Percentiles rank a stretch among this genome's conserved stretches.
Conservation (phyloP, 768 basidiomycete species). For the Amanita muscaria region DNA sequence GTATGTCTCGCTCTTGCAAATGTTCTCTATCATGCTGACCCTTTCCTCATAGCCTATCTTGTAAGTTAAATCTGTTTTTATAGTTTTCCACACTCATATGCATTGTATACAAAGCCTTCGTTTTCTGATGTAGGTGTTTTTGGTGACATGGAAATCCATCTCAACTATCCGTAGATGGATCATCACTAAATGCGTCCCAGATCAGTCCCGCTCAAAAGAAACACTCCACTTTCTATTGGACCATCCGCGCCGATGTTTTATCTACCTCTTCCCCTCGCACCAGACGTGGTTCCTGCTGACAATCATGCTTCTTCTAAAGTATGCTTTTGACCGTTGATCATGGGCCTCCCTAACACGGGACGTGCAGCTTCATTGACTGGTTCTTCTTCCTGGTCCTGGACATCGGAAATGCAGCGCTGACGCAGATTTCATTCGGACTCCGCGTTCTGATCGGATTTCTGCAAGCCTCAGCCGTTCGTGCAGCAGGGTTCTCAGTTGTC, state of each 20-base stretch:
- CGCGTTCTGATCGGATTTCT: slow-evolving; percentile 68
- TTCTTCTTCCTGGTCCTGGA: slow-evolving; percentile 85
- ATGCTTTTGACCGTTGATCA: neutral
- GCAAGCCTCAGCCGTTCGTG: slow-evolving; percentile 75
- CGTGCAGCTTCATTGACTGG: slow-evolving; percentile 72
- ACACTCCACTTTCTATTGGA: slow-evolving; percentile 89
- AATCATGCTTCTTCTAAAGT: slow-evolving; percentile 37
- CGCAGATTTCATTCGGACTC: slow-evolving; percentile 58
- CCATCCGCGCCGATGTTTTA: slow-evolving; percentile 87
- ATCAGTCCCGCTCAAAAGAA: slow-evolving; percentile 54
- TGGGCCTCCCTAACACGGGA: neutral
- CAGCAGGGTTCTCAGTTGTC: slow-evolving; percentile 83
- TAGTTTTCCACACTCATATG: neutral
- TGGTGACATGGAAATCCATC: slow-evolving; percentile 3
- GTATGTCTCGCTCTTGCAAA: slow-evolving; percentile 38
- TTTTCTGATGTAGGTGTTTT: slow-evolving; percentile 59
- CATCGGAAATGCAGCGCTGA: slow-evolving; percentile 66
- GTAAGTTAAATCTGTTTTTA: slow-evolving; percentile 48
- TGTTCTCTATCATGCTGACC: slow-evolving; percentile 1
- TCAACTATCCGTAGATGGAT: slow-evolving; percentile 50
- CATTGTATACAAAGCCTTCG: slow-evolving; percentile 48
- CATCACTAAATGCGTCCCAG: slow-evolving; percentile 51
- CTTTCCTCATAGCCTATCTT: slow-evolving; percentile 60
- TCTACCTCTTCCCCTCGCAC: slow-evolving; percentile 86
- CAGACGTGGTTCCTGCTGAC: slow-evolving; percentile 88